Percentiles rank a stretch among this genome's conserved stretches.
These are phyloP conservation scores for Macrophomina tecta DNA, from an alignment of 2,329 filamentous ascomycete genomes.

Conservation along the genomic window DNA sequence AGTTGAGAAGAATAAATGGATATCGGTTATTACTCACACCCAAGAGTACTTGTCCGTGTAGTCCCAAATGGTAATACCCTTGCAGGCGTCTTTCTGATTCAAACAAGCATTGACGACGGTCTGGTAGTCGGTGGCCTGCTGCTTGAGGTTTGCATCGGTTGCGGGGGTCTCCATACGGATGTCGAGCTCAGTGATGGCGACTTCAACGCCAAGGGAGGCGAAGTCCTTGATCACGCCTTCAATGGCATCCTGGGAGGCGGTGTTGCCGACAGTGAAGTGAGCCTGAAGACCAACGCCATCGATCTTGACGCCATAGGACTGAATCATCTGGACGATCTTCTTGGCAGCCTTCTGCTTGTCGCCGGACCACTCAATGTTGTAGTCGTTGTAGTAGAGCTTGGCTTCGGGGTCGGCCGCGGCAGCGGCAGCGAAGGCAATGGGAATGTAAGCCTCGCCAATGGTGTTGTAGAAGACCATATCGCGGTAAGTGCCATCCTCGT, in stretches of 20 bases:
- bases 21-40: constrained; percentile 37
- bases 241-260: constrained; percentile 41
- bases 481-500: constrained; percentile 61
- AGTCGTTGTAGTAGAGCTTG: constrained; percentile 67
- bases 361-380: constrained; percentile 50
- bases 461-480: constrained; percentile 56
- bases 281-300: constrained; percentile 58
- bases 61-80: constrained; percentile 67
- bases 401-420: constrained; percentile 61
- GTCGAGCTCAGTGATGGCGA: constrained; percentile 70
- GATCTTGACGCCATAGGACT: constrained; percentile 40
- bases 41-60: constrained; percentile 55
- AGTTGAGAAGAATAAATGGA: not conserved
- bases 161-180: constrained; percentile 51
- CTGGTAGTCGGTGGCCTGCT: constrained; percentile 35
- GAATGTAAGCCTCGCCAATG: constrained; percentile 53
- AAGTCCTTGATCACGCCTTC: constrained; percentile 58
- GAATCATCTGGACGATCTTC: constrained; percentile 47
- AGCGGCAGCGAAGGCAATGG: constrained; percentile 61
- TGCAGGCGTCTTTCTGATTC: constrained; percentile 55
- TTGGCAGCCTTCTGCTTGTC: constrained; percentile 44
- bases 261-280: constrained; percentile 56
- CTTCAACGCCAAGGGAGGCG: constrained; percentile 59
- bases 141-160: constrained; percentile 34
- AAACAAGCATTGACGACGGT: constrained; percentile 60